phyloP scores from a whole-genome alignment of 768 basidiomycete genomes.

The Symmetrospora coprosmae region DNA sequence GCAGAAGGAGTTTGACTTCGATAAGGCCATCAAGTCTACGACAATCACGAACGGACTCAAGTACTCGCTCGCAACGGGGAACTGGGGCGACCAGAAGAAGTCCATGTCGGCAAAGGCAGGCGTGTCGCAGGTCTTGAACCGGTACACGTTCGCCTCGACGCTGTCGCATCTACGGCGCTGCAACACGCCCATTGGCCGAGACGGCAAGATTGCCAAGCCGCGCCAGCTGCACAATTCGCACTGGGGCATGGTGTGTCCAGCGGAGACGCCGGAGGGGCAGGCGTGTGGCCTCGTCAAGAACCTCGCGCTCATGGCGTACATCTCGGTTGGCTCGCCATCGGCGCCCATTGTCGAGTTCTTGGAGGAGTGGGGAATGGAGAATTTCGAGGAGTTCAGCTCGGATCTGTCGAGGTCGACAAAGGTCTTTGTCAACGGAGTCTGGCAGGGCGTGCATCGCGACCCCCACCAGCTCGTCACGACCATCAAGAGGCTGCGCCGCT shows the following conservation, averaged over 20 bases:
- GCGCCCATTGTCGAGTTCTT: conserved; percentile 95
- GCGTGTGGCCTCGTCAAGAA: conserved; percentile 99
- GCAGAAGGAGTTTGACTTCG: conserved; percentile 84
- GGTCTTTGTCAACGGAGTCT: conserved; percentile 97
- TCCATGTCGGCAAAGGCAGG: conserved; percentile 95
- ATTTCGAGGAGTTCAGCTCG: conserved; percentile 78
- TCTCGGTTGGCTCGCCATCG: conserved; percentile 90
- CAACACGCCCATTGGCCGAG: conserved; percentile 93
- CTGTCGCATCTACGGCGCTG: conserved; percentile 93
- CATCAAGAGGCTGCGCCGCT: conserved; percentile 76
- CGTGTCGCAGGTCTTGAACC: conserved; percentile 94
- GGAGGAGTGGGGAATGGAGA: conserved; percentile 96
- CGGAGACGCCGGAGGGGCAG: conserved; percentile 98
- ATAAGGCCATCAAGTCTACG: conserved; percentile 81
- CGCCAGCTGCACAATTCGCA: conserved; percentile 98
- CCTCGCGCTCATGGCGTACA: conserved; percentile 89
- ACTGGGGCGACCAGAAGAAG: conserved; percentile 99
- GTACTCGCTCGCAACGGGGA: conserved; percentile 94
- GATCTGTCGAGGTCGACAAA: conserved; percentile 48
- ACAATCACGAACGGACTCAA: conserved; percentile 97
- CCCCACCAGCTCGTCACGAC: conserved; percentile 83
- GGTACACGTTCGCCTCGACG: conserved; percentile 97
- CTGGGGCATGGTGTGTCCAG: conserved; percentile 99
- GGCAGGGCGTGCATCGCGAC: conserved; percentile 97
- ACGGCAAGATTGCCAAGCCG: conserved; percentile 97